Percentiles rank a stretch among this genome's conserved stretches.
phyloP scores from a whole-genome alignment of 1,139 yeast genomes.

The Spencermartinsiella ligniputridi region DNA sequence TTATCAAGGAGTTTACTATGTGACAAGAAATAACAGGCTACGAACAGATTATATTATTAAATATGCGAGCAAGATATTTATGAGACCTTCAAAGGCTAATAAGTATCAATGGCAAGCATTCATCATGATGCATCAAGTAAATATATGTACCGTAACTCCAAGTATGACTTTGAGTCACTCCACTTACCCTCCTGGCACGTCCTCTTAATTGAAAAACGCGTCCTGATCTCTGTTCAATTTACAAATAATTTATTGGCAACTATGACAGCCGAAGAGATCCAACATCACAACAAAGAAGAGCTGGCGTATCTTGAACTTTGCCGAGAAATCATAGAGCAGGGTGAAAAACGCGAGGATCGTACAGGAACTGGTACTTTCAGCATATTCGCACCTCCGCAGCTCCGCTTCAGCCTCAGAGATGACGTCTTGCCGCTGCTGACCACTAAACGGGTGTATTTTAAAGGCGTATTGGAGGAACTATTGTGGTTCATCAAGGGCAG shows the following conservation, averaged over 20 bases:
- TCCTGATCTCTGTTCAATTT: background rate
- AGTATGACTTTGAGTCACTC: no score
- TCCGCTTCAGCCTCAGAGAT: constrained; percentile 70
- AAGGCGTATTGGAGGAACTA: constrained; percentile 83
- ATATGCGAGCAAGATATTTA: no score
- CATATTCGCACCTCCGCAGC: constrained; percentile 92
- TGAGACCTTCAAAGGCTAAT: no score
- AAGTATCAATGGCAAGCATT: no score
- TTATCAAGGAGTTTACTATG: no score
- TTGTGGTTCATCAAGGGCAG: constrained; percentile 90
- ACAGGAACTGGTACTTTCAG: constrained; percentile 96
- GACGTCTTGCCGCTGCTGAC: constrained; percentile 83
- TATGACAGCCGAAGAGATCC: constrained; percentile 7
- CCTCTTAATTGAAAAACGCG: background rate
- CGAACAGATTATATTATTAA: no score
- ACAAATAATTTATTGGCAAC: no score
- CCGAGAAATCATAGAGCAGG: constrained; percentile 66
- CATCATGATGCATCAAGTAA: no score
- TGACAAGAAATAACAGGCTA: no score
- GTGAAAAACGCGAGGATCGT: constrained; percentile 89
- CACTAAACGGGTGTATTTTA: constrained; percentile 86
- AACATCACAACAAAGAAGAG: constrained; percentile 50
- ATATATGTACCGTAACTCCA: no score
- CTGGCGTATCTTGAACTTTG: constrained; percentile 84
- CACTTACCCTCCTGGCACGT: background rate